A percentile compares a stretch with the other conserved stretches of the same genome.
Evolutionary conservation across 2,329 filamentous ascomycete species (phyloP).

Genomic region (Aspergillus brunneoviolaceus): DNA sequence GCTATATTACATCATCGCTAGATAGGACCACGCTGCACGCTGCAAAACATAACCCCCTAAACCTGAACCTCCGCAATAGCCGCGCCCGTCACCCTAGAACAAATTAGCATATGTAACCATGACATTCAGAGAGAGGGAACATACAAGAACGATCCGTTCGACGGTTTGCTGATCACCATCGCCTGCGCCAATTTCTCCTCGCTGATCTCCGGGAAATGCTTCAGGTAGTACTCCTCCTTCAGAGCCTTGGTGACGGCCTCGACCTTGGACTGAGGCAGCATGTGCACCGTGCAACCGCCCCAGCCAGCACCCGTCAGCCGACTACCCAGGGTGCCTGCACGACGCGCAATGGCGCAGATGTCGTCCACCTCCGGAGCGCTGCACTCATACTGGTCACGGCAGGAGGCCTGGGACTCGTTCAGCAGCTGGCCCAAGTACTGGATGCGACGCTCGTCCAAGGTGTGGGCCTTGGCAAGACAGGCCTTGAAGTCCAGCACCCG

Average conservation of each 20-base stretch:
- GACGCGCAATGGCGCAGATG: conserved; percentile 75
- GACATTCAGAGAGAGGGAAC: conserved; percentile 13
- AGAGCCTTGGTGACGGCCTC: conserved; percentile 73
- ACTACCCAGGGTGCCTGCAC: conserved; percentile 78
- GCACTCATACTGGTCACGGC: conserved; percentile 84
- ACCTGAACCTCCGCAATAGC: conserved; percentile 37
- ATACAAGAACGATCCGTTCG: conserved; percentile 46
- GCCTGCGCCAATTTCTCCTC: conserved; percentile 74
- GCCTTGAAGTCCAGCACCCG: conserved; percentile 81
- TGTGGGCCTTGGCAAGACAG: conserved; percentile 61
- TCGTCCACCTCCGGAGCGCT: conserved; percentile 90
- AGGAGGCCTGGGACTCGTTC: conserved; percentile 87
- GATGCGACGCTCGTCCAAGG: conserved; percentile 65
- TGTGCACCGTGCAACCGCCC: conserved; percentile 94
- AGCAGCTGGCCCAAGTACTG: conserved; percentile 74
- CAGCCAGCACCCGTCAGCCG: conserved; percentile 90
- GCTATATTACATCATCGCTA: neutral
- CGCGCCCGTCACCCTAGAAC: conserved; percentile 36
- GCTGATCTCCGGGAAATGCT: conserved; percentile 65
- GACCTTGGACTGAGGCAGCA: conserved; percentile 81
- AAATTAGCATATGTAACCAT: conserved; percentile 15
- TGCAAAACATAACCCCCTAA: conserved; percentile 13
- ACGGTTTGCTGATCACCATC: conserved; percentile 83
- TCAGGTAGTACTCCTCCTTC: conserved; percentile 78
- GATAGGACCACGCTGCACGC: conserved; percentile 2